Conservation (phyloP, 352 stramenopile genomes). For the Globisporangium paroecandrum region DNA sequence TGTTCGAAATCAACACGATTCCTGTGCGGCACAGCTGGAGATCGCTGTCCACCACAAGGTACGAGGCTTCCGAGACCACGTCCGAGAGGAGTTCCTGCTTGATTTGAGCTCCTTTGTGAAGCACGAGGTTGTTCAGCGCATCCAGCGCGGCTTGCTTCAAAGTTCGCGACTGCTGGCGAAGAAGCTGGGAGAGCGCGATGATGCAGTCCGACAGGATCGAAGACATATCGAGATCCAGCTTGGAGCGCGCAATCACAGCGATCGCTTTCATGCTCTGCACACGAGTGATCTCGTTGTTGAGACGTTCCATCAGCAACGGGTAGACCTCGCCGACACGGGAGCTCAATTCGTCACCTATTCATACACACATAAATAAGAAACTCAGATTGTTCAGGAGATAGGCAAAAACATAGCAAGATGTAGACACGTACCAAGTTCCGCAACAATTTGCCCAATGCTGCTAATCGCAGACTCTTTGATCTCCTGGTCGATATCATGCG, state of each 20-base stretch:
- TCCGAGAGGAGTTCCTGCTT: conserved; percentile 79
- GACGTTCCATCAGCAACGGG: conserved; percentile 91
- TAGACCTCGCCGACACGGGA: conserved; percentile 82
- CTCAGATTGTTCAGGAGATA: conserved; percentile 14
- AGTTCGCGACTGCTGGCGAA: conserved; percentile 93
- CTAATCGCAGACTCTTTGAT: conserved; percentile 97
- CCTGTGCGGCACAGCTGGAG: conserved; percentile 95
- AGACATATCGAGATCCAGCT: conserved; percentile 87
- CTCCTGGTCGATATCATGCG: conserved; percentile 98
- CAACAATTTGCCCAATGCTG: conserved; percentile 88
- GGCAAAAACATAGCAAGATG: background rate
- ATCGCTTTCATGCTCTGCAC: conserved; percentile 96
- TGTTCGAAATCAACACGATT: conserved; percentile 83
- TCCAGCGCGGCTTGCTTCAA: conserved; percentile 94
- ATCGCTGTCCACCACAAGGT: conserved; percentile 94
- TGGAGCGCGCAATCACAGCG: conserved; percentile 83
- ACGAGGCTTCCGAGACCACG: conserved; percentile 88
- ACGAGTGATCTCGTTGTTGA: conserved; percentile 98
- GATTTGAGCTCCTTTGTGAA: conserved; percentile 71
- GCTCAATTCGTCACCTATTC: conserved; percentile 73
- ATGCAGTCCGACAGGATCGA: conserved; percentile 89
- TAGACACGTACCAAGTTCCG: conserved; percentile 47
- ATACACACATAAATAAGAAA: conserved; percentile 34
- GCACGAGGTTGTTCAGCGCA: conserved; percentile 89
- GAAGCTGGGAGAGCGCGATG: conserved; percentile 84